A percentile compares a stretch with the other conserved stretches of the same genome.
Evolutionary conservation across 73 alveolate genomes (phyloP).

Genomic region (Paramecium caudatum): DNA sequence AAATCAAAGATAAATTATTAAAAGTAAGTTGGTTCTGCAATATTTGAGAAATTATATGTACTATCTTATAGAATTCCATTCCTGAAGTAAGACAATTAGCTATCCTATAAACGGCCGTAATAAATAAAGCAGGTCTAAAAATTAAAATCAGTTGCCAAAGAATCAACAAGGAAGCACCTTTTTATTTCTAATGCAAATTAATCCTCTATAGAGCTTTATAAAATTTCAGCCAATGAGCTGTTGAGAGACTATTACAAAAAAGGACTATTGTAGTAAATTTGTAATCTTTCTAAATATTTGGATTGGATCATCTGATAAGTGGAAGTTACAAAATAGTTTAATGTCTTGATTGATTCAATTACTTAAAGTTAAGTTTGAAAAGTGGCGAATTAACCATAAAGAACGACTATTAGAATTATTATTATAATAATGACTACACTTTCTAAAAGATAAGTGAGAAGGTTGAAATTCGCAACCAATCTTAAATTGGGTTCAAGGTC

Average conservation of each 20-base stretch:
- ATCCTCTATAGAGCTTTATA: not conserved
- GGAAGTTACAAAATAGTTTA: not conserved
- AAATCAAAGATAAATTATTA: not conserved
- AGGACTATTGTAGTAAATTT: not conserved
- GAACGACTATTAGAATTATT: not conserved
- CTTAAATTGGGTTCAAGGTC: not conserved
- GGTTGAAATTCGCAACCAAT: not conserved
- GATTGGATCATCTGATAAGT: not conserved
- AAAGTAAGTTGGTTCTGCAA: not conserved
- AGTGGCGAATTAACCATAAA: not conserved
- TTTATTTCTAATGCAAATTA: not conserved
- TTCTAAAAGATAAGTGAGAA: not conserved
- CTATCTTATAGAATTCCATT: not conserved
- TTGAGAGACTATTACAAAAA: not conserved
- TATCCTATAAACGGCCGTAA: not conserved
- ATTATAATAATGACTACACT: not conserved
- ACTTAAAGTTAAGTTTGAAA: not conserved
- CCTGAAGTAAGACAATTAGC: not conserved
- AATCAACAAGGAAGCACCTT: not conserved
- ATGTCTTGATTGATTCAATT: not conserved
- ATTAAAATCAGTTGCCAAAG: not conserved
- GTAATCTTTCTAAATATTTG: not conserved
- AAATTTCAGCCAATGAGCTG: not conserved
- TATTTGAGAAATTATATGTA: not conserved
- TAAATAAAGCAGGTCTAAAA: constrained; percentile 7